These are phyloP conservation scores for Schwanniomyces occidentalis DNA, from an alignment of 805 yeast genomes.

Conservation along the genomic window DNA sequence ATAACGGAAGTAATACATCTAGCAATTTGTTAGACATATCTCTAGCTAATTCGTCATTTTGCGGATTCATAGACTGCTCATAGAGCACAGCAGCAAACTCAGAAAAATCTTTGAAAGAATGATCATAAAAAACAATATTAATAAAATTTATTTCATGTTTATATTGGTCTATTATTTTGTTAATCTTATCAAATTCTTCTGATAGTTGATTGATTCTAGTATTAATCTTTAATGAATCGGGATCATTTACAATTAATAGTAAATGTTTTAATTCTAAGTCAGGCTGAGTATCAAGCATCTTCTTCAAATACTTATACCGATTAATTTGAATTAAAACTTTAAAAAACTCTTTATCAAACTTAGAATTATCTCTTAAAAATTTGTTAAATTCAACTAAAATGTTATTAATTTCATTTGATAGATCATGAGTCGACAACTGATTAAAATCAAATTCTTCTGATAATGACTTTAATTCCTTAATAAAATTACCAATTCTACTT, in stretches of 20 bases:
- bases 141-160: conserved; percentile 9
- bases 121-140: conserved; percentile 2
- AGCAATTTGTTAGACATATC: conserved; percentile 1
- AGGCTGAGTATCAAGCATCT: conserved; percentile 15
- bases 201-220: conserved; percentile 7
- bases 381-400: conserved; percentile 18
- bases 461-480: conserved; percentile 21
- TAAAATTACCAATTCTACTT: conserved; percentile 17
- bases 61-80: not conserved
- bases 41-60: not conserved
- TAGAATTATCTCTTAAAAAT: conserved; percentile 11
- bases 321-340: conserved; percentile 23
- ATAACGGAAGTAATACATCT: conserved; percentile 5
- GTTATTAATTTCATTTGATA: conserved; percentile 16
- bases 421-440: conserved; percentile 13
- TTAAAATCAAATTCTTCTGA: conserved; percentile 21
- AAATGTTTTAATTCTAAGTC: conserved; percentile 10
- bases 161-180: conserved; percentile 1
- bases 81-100: conserved; percentile 10
- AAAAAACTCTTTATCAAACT: conserved; percentile 15
- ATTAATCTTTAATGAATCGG: conserved; percentile 8
- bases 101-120: conserved; percentile 7
- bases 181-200: conserved; percentile 5
- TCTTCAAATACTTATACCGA: conserved; percentile 21
- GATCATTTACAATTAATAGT: conserved; percentile 10